Base-by-base conservation (phyloP, 495 filamentous ascomycete genomes). In the Penicillium cosmopolitanum region DNA sequence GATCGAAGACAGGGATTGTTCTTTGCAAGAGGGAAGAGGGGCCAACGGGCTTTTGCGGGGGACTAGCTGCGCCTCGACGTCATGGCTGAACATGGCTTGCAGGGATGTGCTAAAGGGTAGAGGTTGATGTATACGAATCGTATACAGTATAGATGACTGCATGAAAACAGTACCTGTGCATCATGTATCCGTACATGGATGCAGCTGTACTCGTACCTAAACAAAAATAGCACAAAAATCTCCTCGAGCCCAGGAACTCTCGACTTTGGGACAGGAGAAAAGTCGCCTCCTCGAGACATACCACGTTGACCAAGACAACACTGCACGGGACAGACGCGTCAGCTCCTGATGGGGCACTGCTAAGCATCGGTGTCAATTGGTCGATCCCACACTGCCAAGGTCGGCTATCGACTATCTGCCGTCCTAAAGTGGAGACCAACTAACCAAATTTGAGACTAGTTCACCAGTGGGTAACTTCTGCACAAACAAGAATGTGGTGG, bases 401-500 rank as follows among this genome's bases (percentile, higher is more conserved):
- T 72, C 72, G 75, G 73, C 75, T 78, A 76, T 78, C 75, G 75
- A 78, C 71, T 72, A 78, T 77, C 75, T 77, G 75, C 75, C 75
- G 75, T 74, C 63, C 60, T 57, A 52, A 56, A 51, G 55, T 67
- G 70, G 70, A 44, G 7, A 5, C 21, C 42, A 56, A 61, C 47
- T 68, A 40, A 28, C 57, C 40, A 47, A 47, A 59, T 59, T 58
- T 51, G 42, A 55, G 40, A 34, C 50, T 60, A 18, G 18, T 31
- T 56, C 44, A 50, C 59, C 46, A 38, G 35, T 25, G 21, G 21
- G 5, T 16, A 13, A 48, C 56, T 25, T 60, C 62, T 63, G 60
- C 62, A 63, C 57, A 62, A 67, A 62, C 63, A 65, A 62, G 63
- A 62, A 62, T 60, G 60, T 60, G 64, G 42, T 44, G 42, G 42